Evolutionary conservation across 176 grass and related monocot species (phyloP).

Genomic region (Aegilops tauschii): DNA sequence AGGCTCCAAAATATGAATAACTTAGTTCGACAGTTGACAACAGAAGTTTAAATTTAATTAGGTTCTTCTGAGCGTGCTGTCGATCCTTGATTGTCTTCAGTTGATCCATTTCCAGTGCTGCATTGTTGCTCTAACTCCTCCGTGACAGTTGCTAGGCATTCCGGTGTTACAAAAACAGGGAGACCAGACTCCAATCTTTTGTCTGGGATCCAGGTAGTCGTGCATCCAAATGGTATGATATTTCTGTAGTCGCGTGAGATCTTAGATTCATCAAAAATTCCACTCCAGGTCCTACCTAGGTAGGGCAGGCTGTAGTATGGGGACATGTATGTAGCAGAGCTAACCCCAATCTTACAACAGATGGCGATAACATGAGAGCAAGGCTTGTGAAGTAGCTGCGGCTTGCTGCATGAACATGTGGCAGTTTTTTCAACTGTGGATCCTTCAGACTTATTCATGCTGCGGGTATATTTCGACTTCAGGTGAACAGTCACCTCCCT

Average conservation of each 20-base stretch:
- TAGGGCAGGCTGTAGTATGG: slow-evolving; percentile 3
- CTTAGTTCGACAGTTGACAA: background rate
- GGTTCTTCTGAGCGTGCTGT: background rate
- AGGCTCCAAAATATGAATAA: background rate
- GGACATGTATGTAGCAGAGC: slow-evolving; percentile 6
- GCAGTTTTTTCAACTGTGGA: background rate
- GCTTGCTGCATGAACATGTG: slow-evolving; percentile 19
- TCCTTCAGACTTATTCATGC: background rate
- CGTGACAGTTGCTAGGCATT: background rate
- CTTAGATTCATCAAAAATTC: background rate
- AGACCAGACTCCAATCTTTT: background rate
- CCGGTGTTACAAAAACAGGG: background rate
- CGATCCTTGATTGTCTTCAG: background rate
- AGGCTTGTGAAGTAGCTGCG: background rate
- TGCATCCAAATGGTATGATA: background rate
- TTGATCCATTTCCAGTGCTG: background rate
- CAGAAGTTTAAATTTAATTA: background rate
- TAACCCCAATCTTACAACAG: slow-evolving; percentile 22
- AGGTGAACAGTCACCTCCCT: background rate
- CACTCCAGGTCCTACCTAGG: slow-evolving; percentile 8
- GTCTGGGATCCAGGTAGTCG: slow-evolving; percentile 16
- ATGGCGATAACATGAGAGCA: slow-evolving; percentile 26
- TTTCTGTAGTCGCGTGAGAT: background rate
- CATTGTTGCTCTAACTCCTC: background rate
- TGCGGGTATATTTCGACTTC: background rate